phyloP scores from a whole-genome alignment of 192 early-diverging fungal genomes.

The Entomortierella beljakovae region DNA sequence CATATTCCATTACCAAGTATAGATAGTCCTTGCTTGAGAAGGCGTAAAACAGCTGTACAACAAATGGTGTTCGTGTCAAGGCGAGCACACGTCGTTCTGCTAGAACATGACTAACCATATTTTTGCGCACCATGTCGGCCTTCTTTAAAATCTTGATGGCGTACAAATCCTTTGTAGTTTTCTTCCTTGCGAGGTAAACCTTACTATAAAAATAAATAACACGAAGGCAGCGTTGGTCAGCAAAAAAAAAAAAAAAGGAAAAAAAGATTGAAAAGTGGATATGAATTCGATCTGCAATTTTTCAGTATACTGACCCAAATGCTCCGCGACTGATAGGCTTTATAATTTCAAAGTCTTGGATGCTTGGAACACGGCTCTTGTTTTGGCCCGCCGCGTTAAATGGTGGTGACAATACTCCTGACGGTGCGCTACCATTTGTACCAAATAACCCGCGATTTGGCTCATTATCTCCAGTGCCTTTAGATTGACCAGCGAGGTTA shows the following conservation, averaged over 20 bases:
- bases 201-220: slow-evolving; percentile 58
- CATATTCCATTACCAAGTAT: slow-evolving; percentile 93
- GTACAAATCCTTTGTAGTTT: slow-evolving; percentile 88
- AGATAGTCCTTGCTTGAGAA: slow-evolving; percentile 91
- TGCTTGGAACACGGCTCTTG: slow-evolving; percentile 80
- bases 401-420: slow-evolving; percentile 57
- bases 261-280: neutral
- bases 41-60: slow-evolving; percentile 94
- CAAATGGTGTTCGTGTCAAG: slow-evolving; percentile 83
- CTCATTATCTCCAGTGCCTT: slow-evolving; percentile 24
- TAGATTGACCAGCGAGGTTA: slow-evolving; percentile 50
- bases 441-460: slow-evolving; percentile 24
- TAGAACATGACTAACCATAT: slow-evolving; percentile 93
- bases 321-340: slow-evolving; percentile 96
- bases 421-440: slow-evolving; percentile 27
- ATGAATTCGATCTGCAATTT: too few species aligned
- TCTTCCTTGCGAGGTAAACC: slow-evolving; percentile 88
- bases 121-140: slow-evolving; percentile 94
- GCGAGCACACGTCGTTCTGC: slow-evolving; percentile 89
- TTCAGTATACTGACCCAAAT: slow-evolving; percentile 81
- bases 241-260: slow-evolving; percentile 9
- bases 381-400: slow-evolving; percentile 35
- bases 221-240: neutral
- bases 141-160: slow-evolving; percentile 95
- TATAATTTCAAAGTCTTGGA: slow-evolving; percentile 93